Conservation (phyloP, 148 eudicot species). For the Vaccinium myrtillus region DNA sequence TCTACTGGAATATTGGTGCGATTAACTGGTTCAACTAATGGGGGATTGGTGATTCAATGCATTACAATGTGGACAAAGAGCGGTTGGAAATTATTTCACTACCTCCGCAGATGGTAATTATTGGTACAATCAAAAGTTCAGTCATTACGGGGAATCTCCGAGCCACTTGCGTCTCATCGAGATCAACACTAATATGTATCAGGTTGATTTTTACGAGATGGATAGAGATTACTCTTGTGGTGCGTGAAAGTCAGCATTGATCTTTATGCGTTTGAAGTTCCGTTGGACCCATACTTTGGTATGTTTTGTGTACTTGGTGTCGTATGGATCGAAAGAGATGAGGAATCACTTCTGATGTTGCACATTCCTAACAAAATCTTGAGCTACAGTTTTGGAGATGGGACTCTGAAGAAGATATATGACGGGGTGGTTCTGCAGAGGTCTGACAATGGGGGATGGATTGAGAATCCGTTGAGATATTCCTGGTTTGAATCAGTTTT, state of each 20-base stretch:
- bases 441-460: no score
- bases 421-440: not conserved
- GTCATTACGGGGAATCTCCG: constrained; percentile 12
- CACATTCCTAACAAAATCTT: constrained; percentile 12
- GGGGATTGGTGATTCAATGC: not conserved
- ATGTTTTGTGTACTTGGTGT: constrained; percentile 1
- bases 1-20: constrained; percentile 18
- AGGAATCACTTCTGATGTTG: constrained; percentile 26
- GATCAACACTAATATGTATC: not conserved
- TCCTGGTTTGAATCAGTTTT: not conserved
- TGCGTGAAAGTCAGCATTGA: not conserved
- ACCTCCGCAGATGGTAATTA: not conserved
- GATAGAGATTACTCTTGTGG: constrained; percentile 27
- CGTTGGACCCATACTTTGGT: not conserved
- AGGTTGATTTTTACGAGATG: constrained; percentile 24
- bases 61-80: constrained; percentile 21
- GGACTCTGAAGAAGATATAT: constrained; percentile 10
- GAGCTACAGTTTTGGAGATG: constrained; percentile 14
- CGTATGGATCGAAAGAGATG: constrained; percentile 12
- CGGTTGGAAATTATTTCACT: constrained; percentile 8
- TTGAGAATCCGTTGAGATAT: not conserved
- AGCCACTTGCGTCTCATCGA: constrained; percentile 20
- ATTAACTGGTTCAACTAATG: constrained; percentile 12
- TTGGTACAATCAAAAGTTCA: not conserved
- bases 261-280: not conserved